Evolutionary conservation across 495 filamentous ascomycete genomes (phyloP).

Genomic region (Aspergillus conjunctus): DNA sequence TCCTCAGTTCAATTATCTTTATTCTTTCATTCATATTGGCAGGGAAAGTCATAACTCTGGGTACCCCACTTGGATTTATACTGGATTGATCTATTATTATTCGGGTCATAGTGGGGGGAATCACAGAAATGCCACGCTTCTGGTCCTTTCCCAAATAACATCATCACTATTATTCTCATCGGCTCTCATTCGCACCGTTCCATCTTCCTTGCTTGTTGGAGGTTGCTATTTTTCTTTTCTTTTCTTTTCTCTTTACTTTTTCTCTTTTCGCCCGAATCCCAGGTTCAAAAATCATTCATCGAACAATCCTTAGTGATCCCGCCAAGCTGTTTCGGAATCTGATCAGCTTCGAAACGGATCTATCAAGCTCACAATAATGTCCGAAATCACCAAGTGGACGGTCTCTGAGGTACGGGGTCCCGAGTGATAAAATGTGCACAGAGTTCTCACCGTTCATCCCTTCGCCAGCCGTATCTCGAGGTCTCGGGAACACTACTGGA

Average conservation of each 20-base stretch:
- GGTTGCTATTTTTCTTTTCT: too few relatives aligned
- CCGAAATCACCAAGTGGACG: conserved; percentile 44
- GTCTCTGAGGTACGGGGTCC: conserved; percentile 42
- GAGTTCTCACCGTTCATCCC: conserved; percentile 19
- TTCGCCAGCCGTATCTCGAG: conserved; percentile 68
- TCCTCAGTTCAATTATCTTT: neutral
- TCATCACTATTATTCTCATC: neutral
- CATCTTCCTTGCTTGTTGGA: neutral
- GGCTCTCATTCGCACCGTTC: neutral
- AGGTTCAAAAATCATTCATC: neutral
- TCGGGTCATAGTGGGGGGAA: neutral
- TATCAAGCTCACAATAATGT: conserved; percentile 29
- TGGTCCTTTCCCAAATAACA: neutral
- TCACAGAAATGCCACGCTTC: neutral
- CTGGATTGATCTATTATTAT: neutral
- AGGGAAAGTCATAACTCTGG: neutral
- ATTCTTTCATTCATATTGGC: neutral
- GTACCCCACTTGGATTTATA: neutral
- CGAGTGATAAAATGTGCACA: neutral
- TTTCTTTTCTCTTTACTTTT: too few relatives aligned
- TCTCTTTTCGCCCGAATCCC: too few relatives aligned
- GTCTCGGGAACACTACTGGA: conserved; percentile 76
- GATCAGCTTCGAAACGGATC: neutral
- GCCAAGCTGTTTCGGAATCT: neutral
- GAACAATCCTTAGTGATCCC: neutral